Evolutionary conservation across 2,329 filamentous ascomycete genomes (phyloP).

Genomic region (Sphaerulina populicola): DNA sequence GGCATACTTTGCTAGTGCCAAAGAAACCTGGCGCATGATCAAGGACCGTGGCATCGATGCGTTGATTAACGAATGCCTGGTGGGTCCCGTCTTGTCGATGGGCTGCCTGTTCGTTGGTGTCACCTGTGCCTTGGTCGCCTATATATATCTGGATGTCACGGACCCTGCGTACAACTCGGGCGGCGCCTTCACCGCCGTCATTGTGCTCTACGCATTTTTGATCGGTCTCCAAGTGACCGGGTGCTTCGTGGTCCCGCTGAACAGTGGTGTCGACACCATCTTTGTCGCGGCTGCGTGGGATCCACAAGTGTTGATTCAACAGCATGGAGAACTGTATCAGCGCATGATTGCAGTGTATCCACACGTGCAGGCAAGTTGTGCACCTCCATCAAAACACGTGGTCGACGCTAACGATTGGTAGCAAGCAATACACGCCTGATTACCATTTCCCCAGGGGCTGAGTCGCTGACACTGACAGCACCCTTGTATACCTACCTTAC

Average conservation of each 20-base stretch:
- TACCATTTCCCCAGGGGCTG: not conserved
- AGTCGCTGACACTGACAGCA: no score
- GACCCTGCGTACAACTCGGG: constrained; percentile 65
- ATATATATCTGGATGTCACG: constrained; percentile 78
- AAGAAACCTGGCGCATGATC: constrained; percentile 64
- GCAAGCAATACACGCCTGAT: constrained; percentile 51
- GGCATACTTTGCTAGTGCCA: constrained; percentile 74
- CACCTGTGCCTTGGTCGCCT: constrained; percentile 69
- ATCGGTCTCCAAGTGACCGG: constrained; percentile 86
- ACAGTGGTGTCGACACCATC: constrained; percentile 82
- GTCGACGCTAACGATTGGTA: constrained; percentile 37
- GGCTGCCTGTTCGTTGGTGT: constrained; percentile 79
- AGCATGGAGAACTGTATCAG: constrained; percentile 74
- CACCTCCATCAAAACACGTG: constrained; percentile 6
- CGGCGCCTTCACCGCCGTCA: constrained; percentile 62
- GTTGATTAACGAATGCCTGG: constrained; percentile 78
- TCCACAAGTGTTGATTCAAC: constrained; percentile 63
- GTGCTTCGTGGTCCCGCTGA: constrained; percentile 79
- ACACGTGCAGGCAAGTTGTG: constrained; percentile 34
- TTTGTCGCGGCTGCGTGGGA: constrained; percentile 70
- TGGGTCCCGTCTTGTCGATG: constrained; percentile 43
- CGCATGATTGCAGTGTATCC: constrained; percentile 76
- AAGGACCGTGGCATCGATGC: constrained; percentile 75
- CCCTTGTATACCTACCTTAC: not conserved
- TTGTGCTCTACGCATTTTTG: constrained; percentile 78